Base-by-base conservation (phyloP, 2,329 filamentous ascomycete species). In the Diaporthe vexans region DNA sequence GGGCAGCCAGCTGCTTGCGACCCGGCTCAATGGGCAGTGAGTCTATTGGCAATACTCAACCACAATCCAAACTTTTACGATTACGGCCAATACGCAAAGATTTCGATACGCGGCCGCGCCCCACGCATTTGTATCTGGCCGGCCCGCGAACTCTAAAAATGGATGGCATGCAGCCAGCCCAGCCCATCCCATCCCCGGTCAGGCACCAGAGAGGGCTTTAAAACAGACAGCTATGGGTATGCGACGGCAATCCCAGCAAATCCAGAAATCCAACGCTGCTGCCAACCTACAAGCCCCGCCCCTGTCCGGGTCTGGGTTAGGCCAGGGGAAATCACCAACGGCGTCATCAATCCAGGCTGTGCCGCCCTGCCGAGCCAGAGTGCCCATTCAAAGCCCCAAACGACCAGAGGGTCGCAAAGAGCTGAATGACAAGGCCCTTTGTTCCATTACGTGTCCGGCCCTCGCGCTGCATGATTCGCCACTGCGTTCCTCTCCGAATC, bases 101-200 rank as follows among this genome's bases (percentile, higher is more conserved):
- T 48, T 71, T 57, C 69, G 69, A 72, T 52, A 43, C 24, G 57
- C 46, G 52, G 46, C 69, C 67, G 29, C 19, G 58, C 57, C 43
- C 57, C 57, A 37, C 69, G 58, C 43, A 52, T 52, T 19, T 61
- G 56, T 71, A 71, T 61, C 69, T 54, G 69, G 69, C 46, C 69
- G 58, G 21, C 46, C 57, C 69, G 43, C 33, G 33, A 63, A 61
- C n/a, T 72, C 69, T 72, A 72, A 72, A 72, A 72, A 63, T 63
- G 69, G 69, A 63, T 63, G 69, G 69, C 69, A 71, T 58, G 56
- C 68, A 72, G 33, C 57, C 46, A 58, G 19, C 13, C 57, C 29
- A 58, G 13, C 52, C 52, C 54, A 63, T 24, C 37, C 43, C 46
- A 54, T 37, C 17, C 63, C 48, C 48, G n/a, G 48, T 26, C 63